Evolutionary conservation across 176 grass and related monocot species (phyloP), one percentile per base, ranked within the genome.

Genomic region (Eleusine coracana): DNA sequence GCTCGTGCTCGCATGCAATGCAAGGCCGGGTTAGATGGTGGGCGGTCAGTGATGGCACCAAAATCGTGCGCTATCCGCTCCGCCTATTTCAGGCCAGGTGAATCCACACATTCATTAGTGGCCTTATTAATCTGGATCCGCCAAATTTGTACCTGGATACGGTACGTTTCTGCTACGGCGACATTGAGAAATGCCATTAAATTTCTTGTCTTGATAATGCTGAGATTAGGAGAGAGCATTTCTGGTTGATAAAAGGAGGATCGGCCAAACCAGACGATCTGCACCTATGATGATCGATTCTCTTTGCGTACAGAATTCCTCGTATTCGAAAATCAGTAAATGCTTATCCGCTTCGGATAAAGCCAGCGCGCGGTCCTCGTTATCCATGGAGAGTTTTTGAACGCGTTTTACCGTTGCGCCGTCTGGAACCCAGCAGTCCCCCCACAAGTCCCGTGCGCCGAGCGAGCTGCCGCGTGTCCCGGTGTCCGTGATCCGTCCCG

Each of bases 271-370:
- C 2, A 4, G 17, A 9, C 31, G 7, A 9, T 65, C 5, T 31
- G 10, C 61, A 64, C 4, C 14, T 64, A 64, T 27, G 18, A 68
- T 25, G 37, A 21, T 39, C 66, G 3, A 9, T 2, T 29, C 59
- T 5, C 54, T 5, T 4, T 46, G 7, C 1, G 58, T 44, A 42
- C 78, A 7, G 12, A 71, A 21, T 71, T 37, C 45, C 58, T 12
- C 39, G 39, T 70, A 3, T 15, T 16, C 27, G 25, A 16, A 73
- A 16, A 54, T 74, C 45, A 5, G n/a, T 68, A 17, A 15, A 46
- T 45, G 40, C 69, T 82, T 65, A 74, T 83, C 83, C 74, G 52
- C 40, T 3, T 38, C 14, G 54, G 20, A 78, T 70, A 78, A 77
- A 69, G 27, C 31, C 16, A 5, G 50, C 37, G 39, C 37, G 39